Evolutionary conservation across 2,329 filamentous ascomycete species (phyloP), one percentile per base, ranked within the genome.

Genomic region (Nothophoma quercina): DNA sequence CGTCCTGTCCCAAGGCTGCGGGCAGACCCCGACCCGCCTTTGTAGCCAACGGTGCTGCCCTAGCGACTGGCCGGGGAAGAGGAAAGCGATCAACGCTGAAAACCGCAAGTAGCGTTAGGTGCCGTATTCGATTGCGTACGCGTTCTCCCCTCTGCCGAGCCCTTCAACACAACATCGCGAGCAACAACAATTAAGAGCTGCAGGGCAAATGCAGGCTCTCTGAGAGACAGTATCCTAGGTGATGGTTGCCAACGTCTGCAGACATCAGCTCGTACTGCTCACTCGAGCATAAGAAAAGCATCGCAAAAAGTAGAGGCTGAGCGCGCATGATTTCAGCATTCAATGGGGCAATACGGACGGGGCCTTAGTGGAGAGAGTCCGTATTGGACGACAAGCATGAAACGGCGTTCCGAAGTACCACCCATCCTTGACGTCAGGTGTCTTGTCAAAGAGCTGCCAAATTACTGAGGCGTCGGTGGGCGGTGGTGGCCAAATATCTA

Each of bases 121-220:
- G 47, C 49, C n/a, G 42, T 65, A 65, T 64, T n/a, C 62, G 63
- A 66, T 66, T 65, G 59, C 63, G n/a, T n/a, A n/a, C n/a, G 58
- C 47, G 58, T 58, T 49, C 51, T 28, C 35, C 8, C 18, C 30
- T 36, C 33, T 32, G 45, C 46, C 45, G 25, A 50, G 40, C 13
- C 21, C 35, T 32, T 42, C 40, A 47, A 50, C 45, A 45, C 25
- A 53, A 42, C 30, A 49, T 23, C 22, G 21, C 19, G 21, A 29
- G n/a, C 30, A 35, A 19, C 38, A 26, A 29, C 21, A 12, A n/a
- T 16, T 13, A 26, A 28, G 36, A n/a, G 16, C 38, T 38, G 43
- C 39, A 21, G 34, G 25, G 12, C 22, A 26, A 19, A 23, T 26
- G 44, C 44, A 33, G 9, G 21, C 26, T 9, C 7, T 13, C 23